phyloP scores from a whole-genome alignment of 768 basidiomycete genomes.

The Lactifluus piperatus region DNA sequence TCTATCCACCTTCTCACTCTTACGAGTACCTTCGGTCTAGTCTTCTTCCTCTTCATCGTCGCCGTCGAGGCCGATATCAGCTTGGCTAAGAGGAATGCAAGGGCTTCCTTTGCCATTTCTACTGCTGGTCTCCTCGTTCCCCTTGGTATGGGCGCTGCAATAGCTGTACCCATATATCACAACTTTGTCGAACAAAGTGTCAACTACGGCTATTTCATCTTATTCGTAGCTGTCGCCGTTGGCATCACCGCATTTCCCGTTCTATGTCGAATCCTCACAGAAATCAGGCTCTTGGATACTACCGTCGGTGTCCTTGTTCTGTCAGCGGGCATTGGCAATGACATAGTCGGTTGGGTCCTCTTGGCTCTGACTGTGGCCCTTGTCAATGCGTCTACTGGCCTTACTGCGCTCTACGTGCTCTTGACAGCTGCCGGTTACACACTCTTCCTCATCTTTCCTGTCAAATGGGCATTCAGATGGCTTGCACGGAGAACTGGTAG shows the following conservation, averaged over 20 bases:
- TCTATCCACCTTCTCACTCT: conserved; percentile 56
- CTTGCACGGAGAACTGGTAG: conserved; percentile 59
- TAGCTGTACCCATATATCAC: conserved; percentile 66
- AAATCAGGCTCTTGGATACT: conserved; percentile 73
- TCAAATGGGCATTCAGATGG: conserved; percentile 57
- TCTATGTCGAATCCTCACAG: conserved; percentile 76
- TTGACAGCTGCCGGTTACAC: conserved; percentile 59
- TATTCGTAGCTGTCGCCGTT: conserved; percentile 79
- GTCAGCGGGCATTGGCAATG: conserved; percentile 69
- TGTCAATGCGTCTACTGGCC: conserved; percentile 64
- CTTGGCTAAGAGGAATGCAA: conserved; percentile 55
- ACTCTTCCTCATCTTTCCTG: conserved; percentile 57
- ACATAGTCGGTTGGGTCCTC: conserved; percentile 67
- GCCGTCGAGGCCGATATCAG: conserved; percentile 77
- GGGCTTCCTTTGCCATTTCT: conserved; percentile 50
- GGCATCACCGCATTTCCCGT: conserved; percentile 80
- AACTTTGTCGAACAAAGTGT: conserved; percentile 50
- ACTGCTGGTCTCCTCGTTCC: conserved; percentile 65
- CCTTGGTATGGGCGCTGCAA: conserved; percentile 70
- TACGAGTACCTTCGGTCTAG: conserved; percentile 66
- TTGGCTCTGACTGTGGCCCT: conserved; percentile 79
- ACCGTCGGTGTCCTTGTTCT: conserved; percentile 78
- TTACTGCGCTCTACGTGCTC: conserved; percentile 74
- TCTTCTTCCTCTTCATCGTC: conserved; percentile 76
- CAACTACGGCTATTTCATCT: conserved; percentile 72